These are phyloP conservation scores for Polytrichum formosum DNA, from an alignment of 225 moss, liverwort and hornwort species.

Conservation along the genomic window DNA sequence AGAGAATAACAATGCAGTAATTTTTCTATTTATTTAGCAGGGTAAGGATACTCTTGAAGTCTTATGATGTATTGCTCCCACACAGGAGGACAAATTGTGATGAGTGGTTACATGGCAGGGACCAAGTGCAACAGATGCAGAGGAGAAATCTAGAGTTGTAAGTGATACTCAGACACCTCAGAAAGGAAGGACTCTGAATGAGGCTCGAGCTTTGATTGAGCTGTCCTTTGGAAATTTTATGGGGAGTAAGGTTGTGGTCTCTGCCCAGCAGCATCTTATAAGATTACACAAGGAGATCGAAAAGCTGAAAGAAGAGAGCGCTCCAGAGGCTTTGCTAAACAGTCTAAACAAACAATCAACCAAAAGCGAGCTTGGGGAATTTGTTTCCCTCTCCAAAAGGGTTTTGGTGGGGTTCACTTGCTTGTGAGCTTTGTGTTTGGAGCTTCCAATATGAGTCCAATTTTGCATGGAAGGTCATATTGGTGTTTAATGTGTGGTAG, in stretches of 20 bases:
- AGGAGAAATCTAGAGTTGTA: conserved; percentile 15
- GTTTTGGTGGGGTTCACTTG: conserved; percentile 28
- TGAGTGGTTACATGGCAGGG: conserved; percentile 31
- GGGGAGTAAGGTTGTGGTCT: conserved; percentile 65
- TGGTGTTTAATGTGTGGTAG: too few species aligned
- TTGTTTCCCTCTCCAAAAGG: conserved; percentile 42
- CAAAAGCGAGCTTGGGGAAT: conserved; percentile 59
- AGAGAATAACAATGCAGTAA: too few species aligned
- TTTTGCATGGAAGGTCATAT: too few species aligned
- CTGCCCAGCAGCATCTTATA: conserved; percentile 51
- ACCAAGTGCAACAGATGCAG: conserved; percentile 42
- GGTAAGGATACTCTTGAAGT: too few species aligned
- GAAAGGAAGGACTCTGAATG: conserved; percentile 60
- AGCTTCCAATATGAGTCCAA: background rate
- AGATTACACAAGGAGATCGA: conserved; percentile 62
- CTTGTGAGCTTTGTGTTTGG: background rate
- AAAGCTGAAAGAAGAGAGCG: conserved; percentile 41
- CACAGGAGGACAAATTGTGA: too few species aligned
- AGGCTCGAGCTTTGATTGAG: conserved; percentile 76
- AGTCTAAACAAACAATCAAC: conserved; percentile 52
- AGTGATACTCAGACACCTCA: conserved; percentile 31
- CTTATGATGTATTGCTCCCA: too few species aligned
- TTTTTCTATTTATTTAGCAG: too few species aligned
- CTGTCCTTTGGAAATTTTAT: conserved; percentile 90
- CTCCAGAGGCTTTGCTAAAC: conserved; percentile 36